These are phyloP conservation scores for Perkinsus olseni DNA, from an alignment of 169 alveolate genomes.

Conservation along the genomic window DNA sequence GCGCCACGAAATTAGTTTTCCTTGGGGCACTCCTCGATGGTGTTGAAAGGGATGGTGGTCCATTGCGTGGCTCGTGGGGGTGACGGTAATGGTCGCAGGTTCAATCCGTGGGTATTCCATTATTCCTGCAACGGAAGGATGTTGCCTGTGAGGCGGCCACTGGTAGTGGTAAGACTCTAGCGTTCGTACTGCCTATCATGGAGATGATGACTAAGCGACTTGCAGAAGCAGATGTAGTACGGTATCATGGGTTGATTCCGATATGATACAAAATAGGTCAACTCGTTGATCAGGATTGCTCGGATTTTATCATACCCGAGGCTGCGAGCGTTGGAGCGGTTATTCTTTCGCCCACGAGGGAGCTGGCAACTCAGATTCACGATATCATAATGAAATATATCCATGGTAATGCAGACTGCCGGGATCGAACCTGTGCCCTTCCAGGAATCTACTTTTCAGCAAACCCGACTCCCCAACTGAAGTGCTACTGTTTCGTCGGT, in stretches of 20 bases:
- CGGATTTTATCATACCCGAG: not conserved
- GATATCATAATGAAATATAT: constrained; percentile 47
- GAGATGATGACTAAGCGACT: constrained; percentile 36
- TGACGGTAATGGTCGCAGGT: constrained; percentile 43
- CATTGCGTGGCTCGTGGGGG: no score
- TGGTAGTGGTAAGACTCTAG: constrained; percentile 87
- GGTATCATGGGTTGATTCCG: not conserved
- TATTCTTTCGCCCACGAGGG: constrained; percentile 83
- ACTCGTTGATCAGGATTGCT: not conserved
- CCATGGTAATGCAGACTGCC: constrained; percentile 6
- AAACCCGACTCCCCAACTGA: not conserved
- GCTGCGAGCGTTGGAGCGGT: constrained; percentile 53
- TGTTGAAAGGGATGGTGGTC: no score
- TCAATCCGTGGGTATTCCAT: constrained; percentile 75
- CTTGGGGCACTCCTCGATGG: not conserved
- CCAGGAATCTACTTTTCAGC: not conserved
- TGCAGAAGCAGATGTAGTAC: not conserved
- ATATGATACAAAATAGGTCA: not conserved
- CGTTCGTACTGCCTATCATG: constrained; percentile 76
- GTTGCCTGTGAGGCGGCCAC: constrained; percentile 51
- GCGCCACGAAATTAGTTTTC: not conserved
- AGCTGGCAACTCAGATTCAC: constrained; percentile 72
- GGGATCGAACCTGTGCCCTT: not conserved
- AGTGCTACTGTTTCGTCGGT: not conserved
- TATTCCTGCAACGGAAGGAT: constrained; percentile 79